Base-by-base conservation (phyloP, 108 stramenopile species). In the Cyclostephanos tholiformis region DNA sequence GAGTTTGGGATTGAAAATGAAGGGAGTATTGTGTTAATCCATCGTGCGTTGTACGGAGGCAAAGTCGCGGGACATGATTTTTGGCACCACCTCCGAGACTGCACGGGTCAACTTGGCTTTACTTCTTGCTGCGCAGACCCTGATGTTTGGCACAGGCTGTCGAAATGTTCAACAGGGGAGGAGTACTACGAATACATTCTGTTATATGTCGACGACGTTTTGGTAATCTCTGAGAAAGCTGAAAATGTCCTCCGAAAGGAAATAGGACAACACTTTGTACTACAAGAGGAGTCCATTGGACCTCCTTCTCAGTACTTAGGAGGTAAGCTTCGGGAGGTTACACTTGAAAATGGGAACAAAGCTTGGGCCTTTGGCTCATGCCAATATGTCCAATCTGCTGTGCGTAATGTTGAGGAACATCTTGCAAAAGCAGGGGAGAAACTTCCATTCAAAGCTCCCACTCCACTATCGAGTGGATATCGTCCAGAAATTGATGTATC, bases 341-440 rank as follows among this genome's bases (percentile, higher is more conserved):
- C n/a, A n/a, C n/a, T 86, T 9, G 67, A 62, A 7, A 88, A 86
- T 70, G 78, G 82, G 1, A 26, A 50, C 14, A 1, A 70, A 6
- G 74, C 75, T 4, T 88, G 88, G 88, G 63, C 83, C 6, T 74
- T 86, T 43, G 30, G 74, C 29, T 72, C 86, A 7, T 59, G 72
- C 7, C 56, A 86, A 51, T 81, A 86, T 71, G 76, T 77, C 20
- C 64, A 74, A 48, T 44, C 36, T 19, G 77, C 85, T 17, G 82
- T 86, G 4, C 66, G 35, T 12, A 67, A 76, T 41, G 75, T 76
- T 14, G 36, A 36, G 36, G 36, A 36, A 36, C 6, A 36, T 36
- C 36, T 36, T 36, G n/a, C n/a, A n/a, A n/a, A n/a, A n/a, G n/a
- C n/a, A n/a, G n/a, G n/a, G n/a, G n/a, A n/a, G n/a, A n/a, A n/a